phyloP scores from a whole-genome alignment of 1,284 basidiomycete genomes.

The Ganoderma leucocontextum region DNA sequence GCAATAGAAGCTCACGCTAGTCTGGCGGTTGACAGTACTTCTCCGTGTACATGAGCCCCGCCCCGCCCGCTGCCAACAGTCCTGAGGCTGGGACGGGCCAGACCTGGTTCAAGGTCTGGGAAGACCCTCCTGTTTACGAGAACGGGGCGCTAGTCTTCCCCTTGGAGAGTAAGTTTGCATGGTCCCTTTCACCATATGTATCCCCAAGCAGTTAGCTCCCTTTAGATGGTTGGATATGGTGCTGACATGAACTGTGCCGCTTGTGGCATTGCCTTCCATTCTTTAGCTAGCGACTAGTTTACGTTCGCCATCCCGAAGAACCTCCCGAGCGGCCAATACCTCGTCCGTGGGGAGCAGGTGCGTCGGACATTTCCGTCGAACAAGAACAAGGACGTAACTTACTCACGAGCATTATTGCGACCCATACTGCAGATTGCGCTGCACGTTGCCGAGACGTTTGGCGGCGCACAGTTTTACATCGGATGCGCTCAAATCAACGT shows the following conservation, averaged over 20 bases:
- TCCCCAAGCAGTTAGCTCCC: background rate
- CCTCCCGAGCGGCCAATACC: conserved; percentile 42
- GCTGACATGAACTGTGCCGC: background rate
- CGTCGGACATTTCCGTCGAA: conserved; percentile 7
- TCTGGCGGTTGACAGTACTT: conserved; percentile 40
- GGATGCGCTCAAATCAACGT: conserved; percentile 50
- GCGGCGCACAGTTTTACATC: conserved; percentile 49
- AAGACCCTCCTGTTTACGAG: conserved; percentile 47
- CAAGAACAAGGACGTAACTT: background rate
- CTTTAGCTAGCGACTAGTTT: conserved; percentile 45
- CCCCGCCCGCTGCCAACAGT: conserved; percentile 51
- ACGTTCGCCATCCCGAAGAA: conserved; percentile 48
- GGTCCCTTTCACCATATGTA: background rate
- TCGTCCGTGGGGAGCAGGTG: conserved; percentile 41
- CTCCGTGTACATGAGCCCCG: conserved; percentile 52
- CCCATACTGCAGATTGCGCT: conserved; percentile 46
- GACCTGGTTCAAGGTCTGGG: conserved; percentile 60
- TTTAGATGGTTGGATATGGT: background rate
- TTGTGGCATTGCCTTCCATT: background rate
- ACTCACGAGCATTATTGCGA: background rate
- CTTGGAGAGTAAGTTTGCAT: conserved; percentile 43
- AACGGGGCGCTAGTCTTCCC: conserved; percentile 47
- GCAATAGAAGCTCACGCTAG: background rate
- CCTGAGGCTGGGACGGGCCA: conserved; percentile 48
- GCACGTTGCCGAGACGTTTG: conserved; percentile 42